A percentile compares a stretch with the other conserved stretches of the same genome.
Conservation (phyloP, 306 rosid species). For the Fagus crenata region DNA sequence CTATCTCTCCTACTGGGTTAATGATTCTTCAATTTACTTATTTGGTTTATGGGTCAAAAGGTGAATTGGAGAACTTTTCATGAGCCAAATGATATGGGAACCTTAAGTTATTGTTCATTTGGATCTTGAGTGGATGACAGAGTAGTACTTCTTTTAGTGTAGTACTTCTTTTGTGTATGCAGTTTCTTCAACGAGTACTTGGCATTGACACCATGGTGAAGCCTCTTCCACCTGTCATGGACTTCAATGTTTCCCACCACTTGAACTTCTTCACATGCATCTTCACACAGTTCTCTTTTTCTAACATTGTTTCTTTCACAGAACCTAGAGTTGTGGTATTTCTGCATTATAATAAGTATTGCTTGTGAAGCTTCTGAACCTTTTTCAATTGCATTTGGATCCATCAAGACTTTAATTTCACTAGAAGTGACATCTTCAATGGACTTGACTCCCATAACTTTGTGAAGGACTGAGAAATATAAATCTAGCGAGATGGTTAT, state of each 20-base stretch:
- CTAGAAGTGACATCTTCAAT: background rate
- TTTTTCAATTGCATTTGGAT: no score
- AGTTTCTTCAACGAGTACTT: slow-evolving; percentile 91
- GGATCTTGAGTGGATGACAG: no score
- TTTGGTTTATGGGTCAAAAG: no score
- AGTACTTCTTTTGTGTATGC: slow-evolving; percentile 28
- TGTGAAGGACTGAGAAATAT: background rate
- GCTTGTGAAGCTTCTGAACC: background rate
- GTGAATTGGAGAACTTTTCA: no score
- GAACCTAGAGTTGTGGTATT: background rate
- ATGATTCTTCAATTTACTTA: no score
- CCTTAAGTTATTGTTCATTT: no score
- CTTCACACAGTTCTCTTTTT: slow-evolving; percentile 69
- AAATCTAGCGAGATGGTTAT: background rate
- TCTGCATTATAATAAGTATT: background rate
- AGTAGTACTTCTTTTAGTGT: no score
- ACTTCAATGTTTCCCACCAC: slow-evolving; percentile 83
- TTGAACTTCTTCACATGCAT: slow-evolving; percentile 94
- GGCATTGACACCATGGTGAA: slow-evolving; percentile 89
- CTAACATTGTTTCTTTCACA: background rate
- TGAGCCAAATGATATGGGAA: no score
- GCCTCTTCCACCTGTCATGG: slow-evolving; percentile 90
- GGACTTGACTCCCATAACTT: background rate
- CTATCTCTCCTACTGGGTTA: no score
- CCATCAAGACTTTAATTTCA: background rate